Base-by-base conservation (phyloP, 208 protist species). In the Acanthamoeba polyphaga region DNA sequence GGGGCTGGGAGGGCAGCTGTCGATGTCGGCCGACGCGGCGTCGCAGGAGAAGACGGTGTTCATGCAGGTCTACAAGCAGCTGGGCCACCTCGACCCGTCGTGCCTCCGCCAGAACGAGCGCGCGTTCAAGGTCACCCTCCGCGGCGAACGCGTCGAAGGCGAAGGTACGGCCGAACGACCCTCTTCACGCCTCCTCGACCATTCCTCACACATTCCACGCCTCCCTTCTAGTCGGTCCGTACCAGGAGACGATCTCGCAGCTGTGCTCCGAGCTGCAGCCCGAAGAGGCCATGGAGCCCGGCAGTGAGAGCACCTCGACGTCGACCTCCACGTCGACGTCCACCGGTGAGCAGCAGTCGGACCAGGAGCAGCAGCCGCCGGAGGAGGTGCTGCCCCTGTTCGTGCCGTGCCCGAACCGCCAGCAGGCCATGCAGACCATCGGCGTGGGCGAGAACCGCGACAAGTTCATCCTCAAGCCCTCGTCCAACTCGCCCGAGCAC, bases 391-490 rank as follows among this genome's bases (percentile, higher is more conserved):
- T 78, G 87, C 87, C 87, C 24, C 15, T 92, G 32, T 92, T 92
- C 87, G 38, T 92, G 24, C 62, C 55, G 43, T 78, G 87, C 24
- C 87, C 87, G 51, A 92, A 92, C 62, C 34, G 43, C 9, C 55
- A 92, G 49, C 62, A 76, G 62, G 87, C 87, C n/a, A 32, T 92
- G 60, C 43, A 92, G 43, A 58, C 32, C 22, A 58, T 92, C 24
- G 93, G 93, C 29, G 38, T 95, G 15, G 93, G 95, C 53, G 84
- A 96, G 64, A 96, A 95, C 85, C 34, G 62, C 46, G 95, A 96
- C 32, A 96, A 96, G 72, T 96, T 58, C 72, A 95, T 96, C 22
- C 78, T 91, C 27, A 88, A 82, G 38, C 95, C 95, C 17, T 70
- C 70, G n/a, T 55, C 94, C 15, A 64, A 27, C 22, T 76, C 76